Base-by-base conservation (phyloP, 2,329 filamentous ascomycete genomes). In the Whalleya microplaca region DNA sequence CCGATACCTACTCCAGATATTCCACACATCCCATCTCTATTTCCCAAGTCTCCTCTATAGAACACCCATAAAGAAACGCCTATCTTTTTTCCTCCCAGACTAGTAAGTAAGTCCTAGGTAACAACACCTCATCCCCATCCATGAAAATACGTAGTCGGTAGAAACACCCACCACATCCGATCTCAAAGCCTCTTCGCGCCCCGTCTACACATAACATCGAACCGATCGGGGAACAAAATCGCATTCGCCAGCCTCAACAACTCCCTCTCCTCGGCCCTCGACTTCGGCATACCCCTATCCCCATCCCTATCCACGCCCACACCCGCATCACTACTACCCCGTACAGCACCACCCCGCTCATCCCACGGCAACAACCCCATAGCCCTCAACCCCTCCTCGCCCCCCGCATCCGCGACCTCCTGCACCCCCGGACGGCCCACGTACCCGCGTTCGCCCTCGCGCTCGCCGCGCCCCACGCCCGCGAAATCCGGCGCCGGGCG, bases 401-500 rank as follows among this genome's bases (percentile, higher is more conserved):
- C 70, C 1, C 71, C 66, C 47, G 73, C 71, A 20, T 65, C 65
- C 21, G 71, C 72, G 23, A 80, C 62, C 56, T 74, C 71, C 18
- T 73, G 73, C 41, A 74, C 74, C 1, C 74, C 75, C 1, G 80
- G 76, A 9, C 83, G 75, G 2, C 71, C 82, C n/a, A 79, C 63
- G 60, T 85, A 82, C 21, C 72, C 73, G 14, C 75, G 74, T 73
- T 91, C 89, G 6, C 89, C 89, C 6, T 12, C 45, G 51, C 21
- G 21, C 8, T 46, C 76, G 0, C 89, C 89, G 4, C 21, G 21
- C 8, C 48, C 76, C 0, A 89, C 89, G 4, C 86, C 86, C 0
- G 86, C 86, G 68, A 91, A 91, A 64, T 91, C 88, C 21, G 86
- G 87, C 0, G 81, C 84, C 1, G 87, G 86, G 1, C 79, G 83